phyloP scores from a whole-genome alignment of 164 flowering plant species.

The Nymphaea colorata region DNA sequence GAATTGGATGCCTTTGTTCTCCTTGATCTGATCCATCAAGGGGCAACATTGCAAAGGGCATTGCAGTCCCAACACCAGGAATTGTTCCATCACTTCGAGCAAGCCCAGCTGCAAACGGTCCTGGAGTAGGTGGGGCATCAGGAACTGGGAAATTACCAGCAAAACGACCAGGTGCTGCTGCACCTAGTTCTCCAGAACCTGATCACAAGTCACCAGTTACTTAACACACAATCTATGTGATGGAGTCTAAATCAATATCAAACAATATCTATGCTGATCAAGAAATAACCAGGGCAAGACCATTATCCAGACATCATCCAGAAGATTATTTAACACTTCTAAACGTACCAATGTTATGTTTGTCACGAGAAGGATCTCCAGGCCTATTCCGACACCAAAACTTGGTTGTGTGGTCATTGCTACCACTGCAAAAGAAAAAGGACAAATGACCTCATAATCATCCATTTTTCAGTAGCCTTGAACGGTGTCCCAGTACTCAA shows the following conservation, averaged over 20 bases:
- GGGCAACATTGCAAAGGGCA: constrained; percentile 66
- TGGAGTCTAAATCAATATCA: neutral
- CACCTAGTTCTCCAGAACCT: constrained; percentile 86
- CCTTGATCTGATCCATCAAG: constrained; percentile 64
- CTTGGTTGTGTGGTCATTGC: constrained; percentile 90
- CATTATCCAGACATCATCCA: neutral
- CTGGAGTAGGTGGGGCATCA: constrained; percentile 74
- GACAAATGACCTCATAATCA: neutral
- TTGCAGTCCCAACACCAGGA: constrained; percentile 92
- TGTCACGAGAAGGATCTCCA: constrained; percentile 84
- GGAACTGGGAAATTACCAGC: constrained; percentile 46
- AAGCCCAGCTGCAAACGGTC: constrained; percentile 68
- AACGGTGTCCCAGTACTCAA: too few relatives aligned
- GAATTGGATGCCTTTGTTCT: constrained; percentile 56
- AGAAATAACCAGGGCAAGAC: neutral
- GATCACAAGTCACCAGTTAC: neutral
- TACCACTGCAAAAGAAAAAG: constrained; percentile 68
- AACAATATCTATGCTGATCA: neutral
- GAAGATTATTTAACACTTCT: constrained; percentile 23
- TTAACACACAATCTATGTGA: too few relatives aligned
- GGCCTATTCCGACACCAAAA: constrained; percentile 99
- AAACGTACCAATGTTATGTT: constrained; percentile 49
- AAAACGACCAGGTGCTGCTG: constrained; percentile 44
- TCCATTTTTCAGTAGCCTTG: too few relatives aligned
- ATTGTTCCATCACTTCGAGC: constrained; percentile 90